Percentiles rank a stretch among this genome's conserved stretches.
Evolutionary conservation across 192 early-diverging fungal genomes (phyloP).

Genomic region (Radiomyces spectabilis): DNA sequence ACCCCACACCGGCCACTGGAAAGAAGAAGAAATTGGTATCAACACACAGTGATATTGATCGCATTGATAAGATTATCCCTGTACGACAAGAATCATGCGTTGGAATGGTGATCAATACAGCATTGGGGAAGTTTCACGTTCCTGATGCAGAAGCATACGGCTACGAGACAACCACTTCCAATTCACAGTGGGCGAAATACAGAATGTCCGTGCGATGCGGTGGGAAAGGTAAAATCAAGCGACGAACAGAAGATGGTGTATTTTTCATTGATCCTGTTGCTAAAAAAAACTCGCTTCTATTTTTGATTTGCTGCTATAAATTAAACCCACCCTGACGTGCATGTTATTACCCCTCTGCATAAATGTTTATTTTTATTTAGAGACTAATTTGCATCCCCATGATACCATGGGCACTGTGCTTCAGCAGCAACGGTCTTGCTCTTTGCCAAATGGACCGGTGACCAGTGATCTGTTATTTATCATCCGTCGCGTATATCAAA

Average conservation of each 20-base stretch:
- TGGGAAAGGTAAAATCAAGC: slow-evolving; percentile 9
- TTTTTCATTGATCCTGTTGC: too few relatives aligned
- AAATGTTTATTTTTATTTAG: not conserved
- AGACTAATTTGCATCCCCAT: slow-evolving; percentile 1
- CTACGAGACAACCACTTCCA: not conserved
- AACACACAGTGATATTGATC: slow-evolving; percentile 3
- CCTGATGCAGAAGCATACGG: slow-evolving; percentile 19
- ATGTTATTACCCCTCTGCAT: not conserved
- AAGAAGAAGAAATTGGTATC: not conserved
- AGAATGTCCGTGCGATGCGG: slow-evolving; percentile 5
- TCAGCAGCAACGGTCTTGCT: not conserved
- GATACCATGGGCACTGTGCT: slow-evolving; percentile 13
- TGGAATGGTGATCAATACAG: slow-evolving; percentile 34
- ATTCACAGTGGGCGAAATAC: slow-evolving; percentile 3
- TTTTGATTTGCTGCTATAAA: too few relatives aligned
- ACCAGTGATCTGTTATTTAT: slow-evolving; percentile 17
- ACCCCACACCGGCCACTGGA: not conserved
- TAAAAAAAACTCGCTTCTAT: too few relatives aligned
- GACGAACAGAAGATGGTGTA: too few relatives aligned
- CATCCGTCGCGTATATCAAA: not conserved
- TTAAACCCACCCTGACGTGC: too few relatives aligned
- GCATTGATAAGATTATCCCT: slow-evolving; percentile 31
- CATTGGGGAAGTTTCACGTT: slow-evolving; percentile 39
- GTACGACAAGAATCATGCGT: slow-evolving; percentile 30
- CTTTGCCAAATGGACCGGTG: slow-evolving; percentile 1